phyloP scores from a whole-genome alignment of 140 eudicot genomes.

The Flaveria floridana region DNA sequence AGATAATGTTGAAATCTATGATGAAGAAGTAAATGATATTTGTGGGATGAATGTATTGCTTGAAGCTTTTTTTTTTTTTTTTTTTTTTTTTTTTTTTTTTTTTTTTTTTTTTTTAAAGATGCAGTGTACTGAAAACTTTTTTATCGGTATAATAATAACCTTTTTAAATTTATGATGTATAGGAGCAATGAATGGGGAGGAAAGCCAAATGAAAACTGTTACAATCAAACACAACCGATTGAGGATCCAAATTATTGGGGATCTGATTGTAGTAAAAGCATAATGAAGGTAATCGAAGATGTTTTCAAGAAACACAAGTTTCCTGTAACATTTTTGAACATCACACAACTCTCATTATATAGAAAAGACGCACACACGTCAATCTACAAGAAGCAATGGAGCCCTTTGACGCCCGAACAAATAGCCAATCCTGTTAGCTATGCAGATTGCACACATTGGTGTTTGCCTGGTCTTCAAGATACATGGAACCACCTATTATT shows the following conservation, averaged over 20 bases:
- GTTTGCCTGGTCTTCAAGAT: conserved; percentile 73
- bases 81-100: not conserved
- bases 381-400: conserved; percentile 78
- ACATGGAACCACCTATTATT: conserved; percentile 71
- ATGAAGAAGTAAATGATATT: too few species aligned
- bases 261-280: conserved; percentile 49
- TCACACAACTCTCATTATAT: conserved; percentile 64
- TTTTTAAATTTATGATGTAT: not conserved
- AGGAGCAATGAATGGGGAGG: conserved; percentile 88
- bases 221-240: conserved; percentile 54
- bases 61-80: too few species aligned
- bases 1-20: too few species aligned
- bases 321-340: conserved; percentile 63
- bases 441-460: conserved; percentile 83
- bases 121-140: not conserved
- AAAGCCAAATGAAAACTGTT: conserved; percentile 57
- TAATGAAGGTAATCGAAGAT: conserved; percentile 58
- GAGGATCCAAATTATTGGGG: conserved; percentile 65
- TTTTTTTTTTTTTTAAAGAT: not conserved
- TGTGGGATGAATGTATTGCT: too few species aligned
- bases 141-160: too few species aligned
- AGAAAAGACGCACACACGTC: conserved; percentile 77
- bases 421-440: conserved; percentile 59
- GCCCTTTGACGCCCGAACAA: conserved; percentile 58
- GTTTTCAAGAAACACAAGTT: conserved; percentile 46